Evolutionary conservation across 1,139 yeast species (phyloP).

Genomic region (Nakaseomyces delphensis): DNA sequence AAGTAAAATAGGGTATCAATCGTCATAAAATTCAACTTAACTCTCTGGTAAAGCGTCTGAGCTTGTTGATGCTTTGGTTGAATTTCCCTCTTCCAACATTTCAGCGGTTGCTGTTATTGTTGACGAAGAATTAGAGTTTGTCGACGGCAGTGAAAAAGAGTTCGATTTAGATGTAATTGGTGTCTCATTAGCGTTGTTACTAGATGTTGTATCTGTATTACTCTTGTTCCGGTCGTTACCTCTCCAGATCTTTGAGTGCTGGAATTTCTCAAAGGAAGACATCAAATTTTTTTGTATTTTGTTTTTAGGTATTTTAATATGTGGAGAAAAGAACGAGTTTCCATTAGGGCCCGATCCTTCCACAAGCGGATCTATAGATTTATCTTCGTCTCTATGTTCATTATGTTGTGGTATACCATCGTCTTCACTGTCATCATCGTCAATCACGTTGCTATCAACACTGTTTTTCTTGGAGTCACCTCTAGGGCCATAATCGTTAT

Average conservation of each 20-base stretch:
- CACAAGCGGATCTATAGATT: neutral
- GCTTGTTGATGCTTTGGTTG: neutral
- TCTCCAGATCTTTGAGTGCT: slow-evolving; percentile 4
- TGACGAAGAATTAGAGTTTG: slow-evolving; percentile 9
- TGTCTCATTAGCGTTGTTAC: slow-evolving; percentile 2
- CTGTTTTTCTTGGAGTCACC: slow-evolving; percentile 2
- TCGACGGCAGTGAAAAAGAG: slow-evolving; percentile 1
- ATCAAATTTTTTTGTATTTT: slow-evolving; percentile 3
- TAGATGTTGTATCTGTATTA: neutral
- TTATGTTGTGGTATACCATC: neutral
- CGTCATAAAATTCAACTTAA: neutral
- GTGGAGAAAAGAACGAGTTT: neutral
- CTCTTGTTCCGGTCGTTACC: neutral
- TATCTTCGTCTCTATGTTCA: neutral
- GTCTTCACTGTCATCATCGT: slow-evolving; percentile 7
- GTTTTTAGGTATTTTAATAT: slow-evolving; percentile 1
- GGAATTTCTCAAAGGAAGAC: slow-evolving; percentile 5
- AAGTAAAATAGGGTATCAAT: neutral
- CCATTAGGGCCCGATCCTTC: neutral
- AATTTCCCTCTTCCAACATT: slow-evolving; percentile 1
- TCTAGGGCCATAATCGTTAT: slow-evolving; percentile 5
- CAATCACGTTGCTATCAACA: slow-evolving; percentile 5
- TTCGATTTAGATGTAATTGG: slow-evolving; percentile 2
- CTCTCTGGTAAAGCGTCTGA: neutral
- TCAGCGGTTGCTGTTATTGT: slow-evolving; percentile 7